These are phyloP conservation scores for Primulina tabacum DNA, from an alignment of 257 asterid species.

Conservation along the genomic window DNA sequence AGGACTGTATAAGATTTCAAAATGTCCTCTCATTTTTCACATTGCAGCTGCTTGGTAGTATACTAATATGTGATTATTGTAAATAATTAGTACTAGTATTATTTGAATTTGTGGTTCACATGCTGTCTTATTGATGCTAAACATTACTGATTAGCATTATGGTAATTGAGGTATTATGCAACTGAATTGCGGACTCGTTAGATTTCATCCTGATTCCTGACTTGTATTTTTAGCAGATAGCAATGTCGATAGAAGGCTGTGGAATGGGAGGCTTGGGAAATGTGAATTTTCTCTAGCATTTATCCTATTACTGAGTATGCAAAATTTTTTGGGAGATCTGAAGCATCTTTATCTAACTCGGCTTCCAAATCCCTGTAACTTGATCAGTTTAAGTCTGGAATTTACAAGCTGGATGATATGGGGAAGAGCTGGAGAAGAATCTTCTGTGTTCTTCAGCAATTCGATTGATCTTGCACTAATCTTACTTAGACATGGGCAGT, in stretches of 20 bases:
- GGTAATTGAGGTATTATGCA: conserved; percentile 3
- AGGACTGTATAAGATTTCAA: conserved; percentile 19
- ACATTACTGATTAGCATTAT: not conserved
- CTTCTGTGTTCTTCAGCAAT: conserved; percentile 77
- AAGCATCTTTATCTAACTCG: conserved; percentile 38
- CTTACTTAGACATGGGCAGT: conserved; percentile 77
- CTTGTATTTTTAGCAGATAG: conserved; percentile 46
- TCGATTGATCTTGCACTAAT: conserved; percentile 69
- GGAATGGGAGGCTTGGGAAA: conserved; percentile 80
- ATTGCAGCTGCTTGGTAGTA: conserved; percentile 9
- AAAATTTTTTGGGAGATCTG: conserved; percentile 43
- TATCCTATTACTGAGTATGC: conserved; percentile 61
- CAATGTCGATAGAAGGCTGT: conserved; percentile 55
- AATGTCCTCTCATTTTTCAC: conserved; percentile 17
- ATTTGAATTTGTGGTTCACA: conserved; percentile 10
- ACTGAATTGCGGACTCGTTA: conserved; percentile 4
- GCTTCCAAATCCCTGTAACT: conserved; percentile 56
- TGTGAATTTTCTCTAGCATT: conserved; percentile 69
- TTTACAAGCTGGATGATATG: conserved; percentile 87
- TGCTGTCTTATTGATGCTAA: conserved; percentile 9
- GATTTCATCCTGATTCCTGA: not conserved
- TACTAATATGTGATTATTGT: not conserved
- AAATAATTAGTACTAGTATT: too few relatives aligned
- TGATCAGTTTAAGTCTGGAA: conserved; percentile 60
- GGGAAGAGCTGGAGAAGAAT: conserved; percentile 74